Base-by-base conservation (phyloP, 768 basidiomycete genomes). In the Mycena metata region DNA sequence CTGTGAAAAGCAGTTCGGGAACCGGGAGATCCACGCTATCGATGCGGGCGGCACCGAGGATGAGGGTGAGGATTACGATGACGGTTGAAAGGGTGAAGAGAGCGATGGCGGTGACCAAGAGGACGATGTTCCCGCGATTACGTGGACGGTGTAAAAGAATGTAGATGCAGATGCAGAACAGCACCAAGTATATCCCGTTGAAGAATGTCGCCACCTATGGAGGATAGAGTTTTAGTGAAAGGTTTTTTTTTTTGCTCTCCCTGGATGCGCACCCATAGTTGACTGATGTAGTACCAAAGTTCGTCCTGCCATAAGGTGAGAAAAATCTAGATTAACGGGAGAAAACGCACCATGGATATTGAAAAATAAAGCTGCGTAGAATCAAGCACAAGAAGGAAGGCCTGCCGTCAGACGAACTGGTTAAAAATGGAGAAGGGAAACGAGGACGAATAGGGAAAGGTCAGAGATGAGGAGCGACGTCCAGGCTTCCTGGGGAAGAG, bases 151-250 rank as follows among this genome's bases (percentile, higher is more conserved):
- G 60, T 13, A 80, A 58, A 19, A 79, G 75, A 13, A 77, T 71
- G 57, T 76, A 72, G 33, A 78, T 70, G 70, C 77, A 78, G n/a
- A 78, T 76, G 43, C 72, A 72, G 59, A 77, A 79, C 26, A 77
- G 64, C 9, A 75, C 74, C 15, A 72, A 71, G 73, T 79, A 79
- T n/a, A 79, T 74, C 17, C 78, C 61, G 23, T 55, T 54, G 26
- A 63, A 63, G 10, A 63, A 63, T 8, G 61, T 63, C 8, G 51
- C 61, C 30, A 63, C 42, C 61, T 63, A 33, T 5, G 9, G 16
- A 36, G 17, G 17, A n/a, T 19, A 3, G 2, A n/a, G 35, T 19
- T n/a, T 35, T 17, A 36, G 24, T 19, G 26, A 26, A 51, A 6
- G 15, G 26, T 16, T 0, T 9, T 24, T 24, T 15, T 10, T 26